A percentile compares a stretch with the other conserved stretches of the same genome.
These are phyloP conservation scores for Marasmius sp. DNA, from an alignment of 1,284 basidiomycete species.

Conservation along the genomic window DNA sequence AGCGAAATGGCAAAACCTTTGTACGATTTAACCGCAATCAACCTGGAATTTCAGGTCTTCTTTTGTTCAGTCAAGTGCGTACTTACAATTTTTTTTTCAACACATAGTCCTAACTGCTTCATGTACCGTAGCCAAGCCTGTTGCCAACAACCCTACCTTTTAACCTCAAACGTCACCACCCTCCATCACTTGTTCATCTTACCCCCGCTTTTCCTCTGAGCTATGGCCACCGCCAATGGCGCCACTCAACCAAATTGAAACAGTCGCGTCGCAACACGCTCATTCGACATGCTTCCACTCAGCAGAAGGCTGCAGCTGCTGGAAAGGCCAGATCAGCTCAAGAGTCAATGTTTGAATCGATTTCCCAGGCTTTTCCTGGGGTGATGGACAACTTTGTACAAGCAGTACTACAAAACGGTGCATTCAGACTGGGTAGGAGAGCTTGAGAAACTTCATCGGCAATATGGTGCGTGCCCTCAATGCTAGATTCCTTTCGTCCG, in stretches of 20 bases:
- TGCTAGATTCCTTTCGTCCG: background rate
- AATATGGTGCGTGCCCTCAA: conserved; percentile 7
- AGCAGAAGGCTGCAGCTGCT: conserved; percentile 72
- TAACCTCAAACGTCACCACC: background rate
- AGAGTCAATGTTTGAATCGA: conserved; percentile 26
- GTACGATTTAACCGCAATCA: too few relatives aligned
- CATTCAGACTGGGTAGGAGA: conserved; percentile 11
- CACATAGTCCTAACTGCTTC: too few relatives aligned
- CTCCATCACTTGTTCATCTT: background rate
- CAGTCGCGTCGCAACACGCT: conserved; percentile 57
- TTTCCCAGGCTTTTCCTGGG: conserved; percentile 15
- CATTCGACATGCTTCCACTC: conserved; percentile 75
- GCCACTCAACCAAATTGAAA: conserved; percentile 43
- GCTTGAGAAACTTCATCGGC: conserved; percentile 9
- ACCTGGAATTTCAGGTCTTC: too few relatives aligned
- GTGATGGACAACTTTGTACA: conserved; percentile 9
- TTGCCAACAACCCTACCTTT: background rate
- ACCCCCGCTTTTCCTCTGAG: conserved; percentile 4
- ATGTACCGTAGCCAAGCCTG: background rate
- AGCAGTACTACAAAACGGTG: conserved; percentile 9
- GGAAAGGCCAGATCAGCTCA: conserved; percentile 56
- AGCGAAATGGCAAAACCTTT: too few relatives aligned
- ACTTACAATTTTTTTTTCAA: too few relatives aligned
- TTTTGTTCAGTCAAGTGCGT: too few relatives aligned
- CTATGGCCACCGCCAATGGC: conserved; percentile 20